These are phyloP conservation scores for Asclepias syriaca DNA, from an alignment of 257 asterid genomes.

Conservation along the genomic window DNA sequence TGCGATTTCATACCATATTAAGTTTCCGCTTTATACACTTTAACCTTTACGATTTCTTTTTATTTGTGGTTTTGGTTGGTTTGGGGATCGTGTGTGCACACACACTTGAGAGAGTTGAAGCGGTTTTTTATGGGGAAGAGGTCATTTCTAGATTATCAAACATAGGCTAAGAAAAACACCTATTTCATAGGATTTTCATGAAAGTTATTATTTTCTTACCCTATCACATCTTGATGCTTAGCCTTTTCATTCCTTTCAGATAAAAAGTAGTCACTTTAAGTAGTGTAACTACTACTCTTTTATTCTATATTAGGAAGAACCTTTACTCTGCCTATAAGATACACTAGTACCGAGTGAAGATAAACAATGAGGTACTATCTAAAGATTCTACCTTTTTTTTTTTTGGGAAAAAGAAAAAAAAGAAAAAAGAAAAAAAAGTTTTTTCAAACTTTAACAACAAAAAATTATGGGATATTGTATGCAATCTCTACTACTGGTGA, in stretches of 20 bases:
- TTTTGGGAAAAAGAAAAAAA: too few species aligned
- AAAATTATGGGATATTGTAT: neutral
- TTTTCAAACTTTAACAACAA: neutral
- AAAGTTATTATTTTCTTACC: neutral
- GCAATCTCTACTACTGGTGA: neutral
- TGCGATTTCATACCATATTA: too few species aligned
- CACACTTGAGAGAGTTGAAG: neutral
- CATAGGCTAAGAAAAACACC: neutral
- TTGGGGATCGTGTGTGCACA: neutral
- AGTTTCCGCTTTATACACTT: too few species aligned
- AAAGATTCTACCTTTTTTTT: neutral
- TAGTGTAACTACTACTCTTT: neutral
- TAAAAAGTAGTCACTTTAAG: neutral
- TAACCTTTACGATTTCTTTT: neutral
- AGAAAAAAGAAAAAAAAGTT: neutral
- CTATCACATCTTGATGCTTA: neutral
- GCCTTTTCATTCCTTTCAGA: neutral
- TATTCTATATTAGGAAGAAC: neutral
- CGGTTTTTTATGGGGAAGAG: neutral
- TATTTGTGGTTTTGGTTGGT: neutral
- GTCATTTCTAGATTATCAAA: neutral
- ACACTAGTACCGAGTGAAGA: neutral
- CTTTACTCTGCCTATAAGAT: neutral
- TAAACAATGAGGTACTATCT: neutral
- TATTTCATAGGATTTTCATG: neutral